Evolutionary conservation across 768 basidiomycete genomes (phyloP), one percentile per base, ranked within the genome.

Genomic region (Pulveroboletus ravenelii): DNA sequence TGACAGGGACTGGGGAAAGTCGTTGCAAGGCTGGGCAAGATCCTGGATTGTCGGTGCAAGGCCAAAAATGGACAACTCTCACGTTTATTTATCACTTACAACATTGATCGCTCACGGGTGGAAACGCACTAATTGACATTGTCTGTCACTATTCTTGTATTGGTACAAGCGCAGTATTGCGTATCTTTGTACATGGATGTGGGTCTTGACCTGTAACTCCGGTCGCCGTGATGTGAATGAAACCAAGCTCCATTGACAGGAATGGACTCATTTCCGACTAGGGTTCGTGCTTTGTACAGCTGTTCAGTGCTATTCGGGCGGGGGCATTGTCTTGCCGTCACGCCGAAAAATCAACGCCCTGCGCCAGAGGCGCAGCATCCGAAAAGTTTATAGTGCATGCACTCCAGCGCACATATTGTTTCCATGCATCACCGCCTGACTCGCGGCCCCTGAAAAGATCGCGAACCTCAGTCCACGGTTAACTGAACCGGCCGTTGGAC

Each of bases 371-470:
- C 39, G 91, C 84, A 58, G 84, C 80, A 66, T 93, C 82, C 36
- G 89, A 90, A 71, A 88, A 97, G 71, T 97, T 97, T 67, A 97
- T 78, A 10, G 94, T 96, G 67, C 90, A 93, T 41, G 87, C 82
- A 68, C 86, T 85, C 89, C 89, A 94, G 45, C 91, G 82, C 36
- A 93, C 88, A 59, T 93, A 93, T 68, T 95, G 90, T 68, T 94
- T 93, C 95, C 95, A 98, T n/a, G 94, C 88, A 69, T 97, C 95
- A 46, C 94, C 94, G 35, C 95, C 95, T 7, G 90, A 92, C 73
- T 98, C 95, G 43, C 95, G 83, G 17, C 95, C 95, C 93, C 87
- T 87, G 57, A 27, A 53, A 60, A 31, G 37, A 47, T 38, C 34
- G 32, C 66, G 35, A 63, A 60, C 45, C 30, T 49, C 58, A 58